Percentiles rank a stretch among this genome's conserved stretches.
phyloP scores from a whole-genome alignment of 257 asterid species.

The Lavandula angustifolia region DNA sequence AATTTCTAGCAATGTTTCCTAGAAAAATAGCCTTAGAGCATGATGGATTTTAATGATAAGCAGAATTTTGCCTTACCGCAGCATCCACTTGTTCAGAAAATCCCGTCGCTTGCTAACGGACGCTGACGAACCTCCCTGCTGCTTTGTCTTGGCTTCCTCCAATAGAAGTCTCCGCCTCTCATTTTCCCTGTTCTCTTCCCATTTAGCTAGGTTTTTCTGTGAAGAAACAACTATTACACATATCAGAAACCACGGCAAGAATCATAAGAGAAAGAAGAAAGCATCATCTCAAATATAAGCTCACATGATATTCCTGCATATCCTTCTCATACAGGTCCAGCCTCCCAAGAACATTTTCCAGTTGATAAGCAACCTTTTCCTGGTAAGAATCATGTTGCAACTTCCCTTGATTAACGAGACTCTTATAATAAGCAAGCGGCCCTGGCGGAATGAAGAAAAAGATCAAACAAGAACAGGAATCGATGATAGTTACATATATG shows the following conservation, averaged over 20 bases:
- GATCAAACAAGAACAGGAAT: conserved; percentile 9
- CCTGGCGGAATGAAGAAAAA: conserved; percentile 48
- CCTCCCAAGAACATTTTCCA: conserved; percentile 74
- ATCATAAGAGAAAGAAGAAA: conserved; percentile 5
- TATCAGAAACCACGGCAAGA: conserved; percentile 23
- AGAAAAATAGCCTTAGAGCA: not conserved
- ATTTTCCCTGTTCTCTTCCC: conserved; percentile 79
- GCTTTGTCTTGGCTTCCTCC: conserved; percentile 78
- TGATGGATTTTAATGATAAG: not conserved
- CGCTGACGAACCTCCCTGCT: conserved; percentile 51
- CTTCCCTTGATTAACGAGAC: conserved; percentile 81
- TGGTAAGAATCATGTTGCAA: conserved; percentile 85
- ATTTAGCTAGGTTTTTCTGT: conserved; percentile 66
- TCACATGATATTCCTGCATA: conserved; percentile 83
- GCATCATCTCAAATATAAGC: conserved; percentile 23
- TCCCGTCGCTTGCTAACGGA: conserved; percentile 51
- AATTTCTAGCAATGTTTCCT: not conserved
- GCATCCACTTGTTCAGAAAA: conserved; percentile 69
- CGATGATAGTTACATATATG: not conserved
- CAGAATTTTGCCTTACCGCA: conserved; percentile 57
- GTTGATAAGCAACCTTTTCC: conserved; percentile 80
- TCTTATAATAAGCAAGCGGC: conserved; percentile 68
- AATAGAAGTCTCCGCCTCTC: conserved; percentile 68
- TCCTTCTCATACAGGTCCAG: conserved; percentile 84
- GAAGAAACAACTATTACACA: conserved; percentile 28